Percentiles rank a stretch among this genome's conserved stretches.
Conservation (phyloP, 345 rosid genomes). For the Hevea brasiliensis region DNA sequence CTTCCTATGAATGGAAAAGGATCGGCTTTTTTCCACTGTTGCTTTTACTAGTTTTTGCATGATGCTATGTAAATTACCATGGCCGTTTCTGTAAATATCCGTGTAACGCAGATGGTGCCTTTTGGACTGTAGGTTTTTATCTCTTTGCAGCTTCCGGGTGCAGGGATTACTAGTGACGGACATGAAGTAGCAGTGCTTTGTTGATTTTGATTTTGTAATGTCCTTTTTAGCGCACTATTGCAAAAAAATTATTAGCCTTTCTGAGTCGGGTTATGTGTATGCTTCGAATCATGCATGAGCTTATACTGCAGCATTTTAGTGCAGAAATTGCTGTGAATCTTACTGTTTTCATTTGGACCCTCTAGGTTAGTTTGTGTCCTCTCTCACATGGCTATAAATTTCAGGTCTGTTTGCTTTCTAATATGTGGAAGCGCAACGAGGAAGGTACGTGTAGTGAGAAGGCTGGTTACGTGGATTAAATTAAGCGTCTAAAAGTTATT, state of each 20-base stretch:
- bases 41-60: conserved; percentile 20
- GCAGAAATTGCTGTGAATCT: not conserved
- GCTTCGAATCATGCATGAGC: not conserved
- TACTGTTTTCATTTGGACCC: no score
- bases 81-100: conserved; percentile 34
- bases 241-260: not conserved
- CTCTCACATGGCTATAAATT: no score
- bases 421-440: no score
- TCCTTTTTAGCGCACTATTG: not conserved
- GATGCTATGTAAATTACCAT: conserved; percentile 24
- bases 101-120: conserved; percentile 16
- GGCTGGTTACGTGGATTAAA: no score
- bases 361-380: no score
- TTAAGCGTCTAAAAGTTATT: no score
- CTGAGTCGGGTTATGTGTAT: not conserved
- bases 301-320: not conserved
- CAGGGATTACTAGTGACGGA: conserved; percentile 16
- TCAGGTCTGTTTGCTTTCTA: no score
- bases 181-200: not conserved
- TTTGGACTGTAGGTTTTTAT: not conserved
- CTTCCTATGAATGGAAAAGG: conserved; percentile 17
- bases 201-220: not conserved
- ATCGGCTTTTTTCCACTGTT: not conserved
- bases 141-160: conserved; percentile 8
- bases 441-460: no score